Base-by-base conservation (phyloP, 208 protist genomes). In the Acanthamoeba sp. region DNA sequence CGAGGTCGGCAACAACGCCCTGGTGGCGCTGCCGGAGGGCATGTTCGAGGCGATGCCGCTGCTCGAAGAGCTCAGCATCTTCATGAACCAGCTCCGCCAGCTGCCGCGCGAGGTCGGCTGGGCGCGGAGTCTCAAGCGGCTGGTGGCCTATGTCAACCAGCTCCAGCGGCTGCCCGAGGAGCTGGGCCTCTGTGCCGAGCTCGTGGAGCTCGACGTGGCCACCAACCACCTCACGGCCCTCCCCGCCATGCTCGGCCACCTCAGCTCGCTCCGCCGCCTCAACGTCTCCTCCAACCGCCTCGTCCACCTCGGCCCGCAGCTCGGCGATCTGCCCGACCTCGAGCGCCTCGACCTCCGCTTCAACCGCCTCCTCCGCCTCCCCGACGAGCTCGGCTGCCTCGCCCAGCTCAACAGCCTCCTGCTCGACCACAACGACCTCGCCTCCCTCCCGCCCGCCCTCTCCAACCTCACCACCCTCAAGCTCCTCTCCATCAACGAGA, bases 331-430 rank as follows among this genome's bases (percentile, higher is more conserved):
- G 20, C 10, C 57, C 48, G 18, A 50, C 16, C 90, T 94, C 45
- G 90, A 94, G 57, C 40, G 89, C 36, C 52, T 93, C 48, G 85
- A 91, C 59, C 85, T 91, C 27, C 85, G 85, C 32, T 91, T 91
- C 85, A 91, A 91, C 85, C 50, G 59, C 57, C 91, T 97, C 40
- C 29, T 94, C 27, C 71, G 84, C 64, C 64, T 97, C 29, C 76
- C 90, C 22, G n/a, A 34, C 32, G 95, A 97, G 40, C 16, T 96
- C 38, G 90, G 84, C n/a, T 24, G 73, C 2, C 27, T 97, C 3
- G 12, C 20, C 29, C 27, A 84, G 64, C 62, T 97, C n/a, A 95
- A 88, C 42, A 93, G 94, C 45, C 57, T 97, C 9, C 95, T 95
- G 66, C 64, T 97, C 24, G 32, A 94, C n/a, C 40, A 50, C 12